Conservation (phyloP, 495 filamentous ascomycete genomes). For the Pseudevernia furfuracea region DNA sequence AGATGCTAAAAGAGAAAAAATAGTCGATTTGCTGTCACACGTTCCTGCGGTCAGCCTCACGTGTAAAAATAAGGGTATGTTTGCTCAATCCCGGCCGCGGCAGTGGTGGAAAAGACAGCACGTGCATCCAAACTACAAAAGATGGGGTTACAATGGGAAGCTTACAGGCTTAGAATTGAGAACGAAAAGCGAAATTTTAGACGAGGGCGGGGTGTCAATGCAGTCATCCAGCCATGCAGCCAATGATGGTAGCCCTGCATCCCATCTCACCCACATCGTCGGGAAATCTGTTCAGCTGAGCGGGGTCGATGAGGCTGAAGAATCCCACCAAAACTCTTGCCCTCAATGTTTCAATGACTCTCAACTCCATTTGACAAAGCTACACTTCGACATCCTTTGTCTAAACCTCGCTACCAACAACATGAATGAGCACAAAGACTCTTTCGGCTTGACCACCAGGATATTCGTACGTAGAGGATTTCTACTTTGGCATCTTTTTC, state of each 20-base stretch:
- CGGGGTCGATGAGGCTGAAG: constrained; percentile 11
- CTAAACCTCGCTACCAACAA: not conserved
- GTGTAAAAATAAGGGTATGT: too few species aligned
- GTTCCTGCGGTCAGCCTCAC: too few species aligned
- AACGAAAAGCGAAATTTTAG: not conserved
- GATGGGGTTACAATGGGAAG: not conserved
- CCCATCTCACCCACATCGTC: not conserved
- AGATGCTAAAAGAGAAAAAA: too few species aligned
- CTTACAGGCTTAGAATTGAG: not conserved
- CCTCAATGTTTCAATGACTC: not conserved
- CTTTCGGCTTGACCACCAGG: constrained; percentile 20
- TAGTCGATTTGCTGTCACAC: too few species aligned
- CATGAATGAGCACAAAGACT: constrained; percentile 20
- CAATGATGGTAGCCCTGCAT: not conserved
- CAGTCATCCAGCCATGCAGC: not conserved
- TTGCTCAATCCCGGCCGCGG: not conserved
- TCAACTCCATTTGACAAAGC: not conserved
- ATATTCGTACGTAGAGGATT: constrained; percentile 16
- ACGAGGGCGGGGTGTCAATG: not conserved
- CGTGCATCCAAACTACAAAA: not conserved
- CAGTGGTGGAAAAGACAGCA: not conserved
- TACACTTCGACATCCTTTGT: not conserved
- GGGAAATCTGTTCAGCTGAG: not conserved
- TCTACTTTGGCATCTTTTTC: not conserved
- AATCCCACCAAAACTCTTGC: not conserved